phyloP scores from a whole-genome alignment of 2,329 filamentous ascomycete species.

The Curvularia lunata region DNA sequence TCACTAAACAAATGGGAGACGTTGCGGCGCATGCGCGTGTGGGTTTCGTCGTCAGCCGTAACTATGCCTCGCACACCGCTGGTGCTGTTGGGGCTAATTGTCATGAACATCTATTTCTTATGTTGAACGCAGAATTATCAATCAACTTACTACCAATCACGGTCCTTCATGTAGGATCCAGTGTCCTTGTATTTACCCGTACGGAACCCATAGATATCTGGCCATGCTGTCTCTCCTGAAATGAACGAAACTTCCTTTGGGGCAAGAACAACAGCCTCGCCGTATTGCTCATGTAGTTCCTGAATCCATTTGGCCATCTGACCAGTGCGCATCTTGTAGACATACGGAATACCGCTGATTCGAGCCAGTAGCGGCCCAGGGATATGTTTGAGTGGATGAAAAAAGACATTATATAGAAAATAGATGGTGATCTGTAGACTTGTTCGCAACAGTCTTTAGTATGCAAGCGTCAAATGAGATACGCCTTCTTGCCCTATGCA shows the following conservation, averaged over 20 bases:
- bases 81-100: conserved; percentile 15
- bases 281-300: conserved; percentile 50
- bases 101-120: background rate
- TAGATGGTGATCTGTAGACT: conserved; percentile 24
- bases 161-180: conserved; percentile 47
- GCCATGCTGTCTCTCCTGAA: conserved; percentile 52
- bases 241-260: conserved; percentile 55
- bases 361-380: conserved; percentile 51
- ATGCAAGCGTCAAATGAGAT: no score
- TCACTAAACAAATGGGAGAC: conserved; percentile 53
- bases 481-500: no score
- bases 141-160: conserved; percentile 42
- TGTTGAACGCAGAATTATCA: no score
- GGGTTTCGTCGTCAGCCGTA: conserved; percentile 41
- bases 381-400: conserved; percentile 53
- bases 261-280: conserved; percentile 51
- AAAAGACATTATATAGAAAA: conserved; percentile 46
- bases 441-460: background rate
- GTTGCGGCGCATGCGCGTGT: conserved; percentile 46
- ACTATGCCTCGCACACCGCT: no score
- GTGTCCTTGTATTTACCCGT: conserved; percentile 47
- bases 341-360: conserved; percentile 43
- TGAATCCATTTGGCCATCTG: conserved; percentile 32
- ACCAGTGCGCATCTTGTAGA: conserved; percentile 35
- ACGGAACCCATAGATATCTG: conserved; percentile 53